Conservation (phyloP, 2,329 filamentous ascomycete species). For the Cercospora berteroae region DNA sequence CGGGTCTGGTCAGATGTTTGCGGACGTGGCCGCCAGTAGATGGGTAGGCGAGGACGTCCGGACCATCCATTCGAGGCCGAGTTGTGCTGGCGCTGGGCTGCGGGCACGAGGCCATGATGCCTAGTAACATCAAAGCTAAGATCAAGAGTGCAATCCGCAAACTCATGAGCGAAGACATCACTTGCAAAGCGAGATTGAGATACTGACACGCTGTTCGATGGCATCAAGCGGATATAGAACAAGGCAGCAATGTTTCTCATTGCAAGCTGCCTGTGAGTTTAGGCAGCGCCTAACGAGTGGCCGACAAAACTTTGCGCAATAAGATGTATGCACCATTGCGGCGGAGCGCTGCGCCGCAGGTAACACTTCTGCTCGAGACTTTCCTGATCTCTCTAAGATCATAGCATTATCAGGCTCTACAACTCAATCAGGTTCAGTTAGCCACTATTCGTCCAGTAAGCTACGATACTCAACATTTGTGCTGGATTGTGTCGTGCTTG, state of each 20-base stretch:
- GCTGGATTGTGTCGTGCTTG: no score
- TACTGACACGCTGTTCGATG: no score
- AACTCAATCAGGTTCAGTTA: no score
- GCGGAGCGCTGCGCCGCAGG: neutral
- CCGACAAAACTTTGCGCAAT: neutral
- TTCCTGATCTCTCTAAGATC: neutral
- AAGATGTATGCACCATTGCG: neutral
- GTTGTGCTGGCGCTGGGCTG: neutral
- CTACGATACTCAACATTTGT: no score
- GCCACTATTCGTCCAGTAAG: no score
- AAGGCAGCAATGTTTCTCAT: neutral
- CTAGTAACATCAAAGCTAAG: neutral
- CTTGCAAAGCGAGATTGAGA: neutral
- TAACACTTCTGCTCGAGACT: neutral
- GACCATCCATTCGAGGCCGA: neutral
- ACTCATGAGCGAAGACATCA: neutral
- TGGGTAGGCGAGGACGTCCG: neutral
- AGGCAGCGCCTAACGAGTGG: neutral
- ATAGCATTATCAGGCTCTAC: neutral
- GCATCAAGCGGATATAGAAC: rapidly evolving
- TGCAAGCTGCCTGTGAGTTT: no score
- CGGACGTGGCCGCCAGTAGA: neutral
- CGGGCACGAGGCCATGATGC: neutral
- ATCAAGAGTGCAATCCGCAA: neutral
- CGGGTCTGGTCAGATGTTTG: neutral